Evolutionary conservation across 176 grass and related monocot species (phyloP), one percentile per base, ranked within the genome.

Genomic region (Aegilops umbellulata): DNA sequence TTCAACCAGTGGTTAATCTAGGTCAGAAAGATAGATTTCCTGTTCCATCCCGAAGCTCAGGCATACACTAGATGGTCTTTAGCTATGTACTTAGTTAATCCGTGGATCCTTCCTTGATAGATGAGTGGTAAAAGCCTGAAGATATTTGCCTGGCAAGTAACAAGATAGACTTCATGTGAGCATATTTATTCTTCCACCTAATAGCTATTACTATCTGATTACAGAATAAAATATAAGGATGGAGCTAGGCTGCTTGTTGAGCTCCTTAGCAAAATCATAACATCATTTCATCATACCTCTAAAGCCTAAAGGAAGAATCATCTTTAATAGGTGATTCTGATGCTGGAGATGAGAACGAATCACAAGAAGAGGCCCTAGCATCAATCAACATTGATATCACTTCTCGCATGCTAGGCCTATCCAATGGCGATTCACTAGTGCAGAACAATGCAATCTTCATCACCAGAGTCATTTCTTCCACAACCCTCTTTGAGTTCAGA

Each of bases 321-420:
- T 88, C 55, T 78, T 88, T 82, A 11, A 30, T 64, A 85, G 71
- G 31, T 25, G 41, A 69, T 65, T 97, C 94, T 3, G 90, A 94
- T 78, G 90, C 78, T 17, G 87, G 87, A 20, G 90, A 97, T 14
- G 90, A 92, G 31, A 82, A 83, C 58, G 86, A 92, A 64, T 87
- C 82, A 65, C 81, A 85, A 69, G 87, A 86, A 7, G 90, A 93
- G 12, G 87, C 88, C 79, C 94, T 90, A 31, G 90, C 90, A 47
- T 99, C 90, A 0, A 96, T 90, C 47, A 99, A 84, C 97, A 99
- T 99, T n/a, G 87, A 89, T 80, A 97, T 94, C 19, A 99, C 97
- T 84, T 99, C 97, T 71, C 87, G 90, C 94, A 99, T 96, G 82
- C 82, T 99, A 80, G 97, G 97, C 66, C 97, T 92, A 64, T 99